phyloP scores from a whole-genome alignment of 2,329 filamentous ascomycete genomes.

The Diaporthe batatas region DNA sequence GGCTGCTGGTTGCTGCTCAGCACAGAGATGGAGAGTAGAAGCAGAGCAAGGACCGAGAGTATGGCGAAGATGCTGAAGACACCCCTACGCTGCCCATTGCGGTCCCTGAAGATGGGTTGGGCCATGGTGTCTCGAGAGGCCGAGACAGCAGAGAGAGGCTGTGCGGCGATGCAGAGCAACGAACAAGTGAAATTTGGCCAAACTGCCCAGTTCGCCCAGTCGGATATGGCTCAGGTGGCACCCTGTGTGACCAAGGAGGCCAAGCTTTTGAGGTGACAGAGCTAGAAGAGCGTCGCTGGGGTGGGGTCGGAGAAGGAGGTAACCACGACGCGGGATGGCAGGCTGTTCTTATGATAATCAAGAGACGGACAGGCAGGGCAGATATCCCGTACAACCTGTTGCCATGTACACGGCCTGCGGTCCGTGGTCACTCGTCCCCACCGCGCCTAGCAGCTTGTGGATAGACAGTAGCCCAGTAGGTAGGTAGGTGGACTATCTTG shows the following conservation, averaged over 20 bases:
- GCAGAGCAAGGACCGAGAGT: conserved; percentile 37
- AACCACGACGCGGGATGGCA: conserved; percentile 12
- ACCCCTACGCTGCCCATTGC: conserved; percentile 34
- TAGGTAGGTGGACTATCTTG: not conserved
- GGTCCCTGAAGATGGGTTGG: conserved; percentile 14
- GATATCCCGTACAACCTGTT: not conserved
- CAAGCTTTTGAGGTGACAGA: conserved; percentile 32
- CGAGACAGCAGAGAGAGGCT: not conserved
- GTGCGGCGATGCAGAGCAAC: not conserved
- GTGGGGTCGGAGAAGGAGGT: not conserved
- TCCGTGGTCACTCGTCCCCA: conserved; percentile 3
- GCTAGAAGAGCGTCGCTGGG: conserved; percentile 24
- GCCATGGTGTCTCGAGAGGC: conserved; percentile 32
- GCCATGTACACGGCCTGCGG: not conserved
- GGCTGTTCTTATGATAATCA: conserved; percentile 15
- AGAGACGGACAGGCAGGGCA: not conserved
- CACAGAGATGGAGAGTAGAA: conserved; percentile 39
- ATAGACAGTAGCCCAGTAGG: not conserved
- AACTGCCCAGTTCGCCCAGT: not conserved
- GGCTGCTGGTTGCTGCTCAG: conserved; percentile 35
- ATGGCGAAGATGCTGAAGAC: conserved; percentile 33
- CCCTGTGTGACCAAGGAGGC: conserved; percentile 7
- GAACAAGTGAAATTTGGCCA: not conserved
- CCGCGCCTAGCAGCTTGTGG: not conserved
- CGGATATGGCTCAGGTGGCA: conserved; percentile 13